phyloP scores from a whole-genome alignment of 371 early-diverging fungal genomes.

The Saksenaea vasiformis region DNA sequence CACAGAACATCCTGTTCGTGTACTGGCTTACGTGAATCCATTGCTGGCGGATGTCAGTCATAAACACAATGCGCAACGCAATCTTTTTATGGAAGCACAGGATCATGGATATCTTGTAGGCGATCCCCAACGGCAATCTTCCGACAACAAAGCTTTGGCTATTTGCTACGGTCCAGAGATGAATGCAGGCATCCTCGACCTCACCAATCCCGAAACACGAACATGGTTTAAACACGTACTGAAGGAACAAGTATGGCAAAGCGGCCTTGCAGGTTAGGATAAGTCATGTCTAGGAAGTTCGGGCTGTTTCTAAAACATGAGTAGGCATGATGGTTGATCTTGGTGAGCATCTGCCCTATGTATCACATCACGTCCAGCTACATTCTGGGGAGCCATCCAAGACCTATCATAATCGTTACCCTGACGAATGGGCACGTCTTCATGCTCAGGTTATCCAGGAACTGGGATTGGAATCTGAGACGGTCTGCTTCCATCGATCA shows the following conservation, averaged over 20 bases:
- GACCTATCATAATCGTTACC: constrained; percentile 41
- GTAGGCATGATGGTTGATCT: constrained; percentile 38
- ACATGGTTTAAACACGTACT: constrained; percentile 44
- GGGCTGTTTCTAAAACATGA: no score
- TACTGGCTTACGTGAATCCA: constrained; percentile 48
- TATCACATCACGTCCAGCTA: neutral
- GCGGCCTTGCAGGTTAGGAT: constrained; percentile 34
- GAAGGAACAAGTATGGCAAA: constrained; percentile 34
- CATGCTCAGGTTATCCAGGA: constrained; percentile 31
- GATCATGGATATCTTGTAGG: constrained; percentile 37
- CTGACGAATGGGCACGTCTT: constrained; percentile 36
- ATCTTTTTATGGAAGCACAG: constrained; percentile 38
- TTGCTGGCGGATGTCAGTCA: constrained; percentile 30
- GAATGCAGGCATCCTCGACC: constrained; percentile 40
- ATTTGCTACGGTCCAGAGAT: constrained; percentile 23
- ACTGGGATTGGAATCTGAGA: constrained; percentile 26
- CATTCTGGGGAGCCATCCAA: constrained; percentile 18
- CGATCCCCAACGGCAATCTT: constrained; percentile 11
- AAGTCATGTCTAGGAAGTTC: no score
- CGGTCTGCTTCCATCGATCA: constrained; percentile 33
- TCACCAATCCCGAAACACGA: constrained; percentile 45
- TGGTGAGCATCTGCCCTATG: constrained; percentile 42
- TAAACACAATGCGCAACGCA: constrained; percentile 26
- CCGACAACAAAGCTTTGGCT: constrained; percentile 16
- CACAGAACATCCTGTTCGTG: constrained; percentile 15